Base-by-base conservation (phyloP, 2,329 filamentous ascomycete genomes). In the Pyricularia sp. region DNA sequence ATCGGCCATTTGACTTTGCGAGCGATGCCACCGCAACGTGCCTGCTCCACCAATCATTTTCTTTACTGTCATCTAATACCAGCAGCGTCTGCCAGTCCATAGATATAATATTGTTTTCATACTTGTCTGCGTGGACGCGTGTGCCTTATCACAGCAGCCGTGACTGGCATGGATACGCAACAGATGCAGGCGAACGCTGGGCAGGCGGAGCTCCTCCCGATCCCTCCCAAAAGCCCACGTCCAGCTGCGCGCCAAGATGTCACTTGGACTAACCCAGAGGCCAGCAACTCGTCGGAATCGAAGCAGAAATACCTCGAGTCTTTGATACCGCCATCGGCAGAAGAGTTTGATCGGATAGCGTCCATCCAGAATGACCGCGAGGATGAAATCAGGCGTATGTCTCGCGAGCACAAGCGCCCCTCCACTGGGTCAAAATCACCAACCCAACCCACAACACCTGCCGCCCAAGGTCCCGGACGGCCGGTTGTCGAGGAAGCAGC, bases 241-340 rank as follows among this genome's bases (percentile, higher is more conserved):
- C 12, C 25, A 28, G 59, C 59, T 28, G 59, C 59, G 59, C 4
- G 59, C 26, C 23, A 63, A 28, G 59, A 63, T 4, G 25, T 17
- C 26, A 20, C 23, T 28, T 30, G 11, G 25, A 30, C 25, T 63
- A 28, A 28, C 12, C 14, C 25, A 6, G 26, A 28, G 12, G 14
- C 72, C 42, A n/a, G 11, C 5, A 55, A 58, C 20, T 75, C 75
- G n/a, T 69, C 71, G 63, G 71, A 70, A 25, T 75, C 73, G 55
- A 76, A 74, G 66, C 79, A 81, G 71, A 76, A 80, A 70, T 86
- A 86, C 73, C 79, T 86, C 76, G 83, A 84, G 69, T 82, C 83
- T 11, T 76, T 86, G 12, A 77, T 82, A 25, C 79, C 81, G 63
- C 84, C 84, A 2, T 82, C 83, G 1, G 72, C 71, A 31, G 77